A percentile compares a stretch with the other conserved stretches of the same genome.
Conservation (phyloP, 2,329 filamentous ascomycete species). For the Exophiala alcalophila region DNA sequence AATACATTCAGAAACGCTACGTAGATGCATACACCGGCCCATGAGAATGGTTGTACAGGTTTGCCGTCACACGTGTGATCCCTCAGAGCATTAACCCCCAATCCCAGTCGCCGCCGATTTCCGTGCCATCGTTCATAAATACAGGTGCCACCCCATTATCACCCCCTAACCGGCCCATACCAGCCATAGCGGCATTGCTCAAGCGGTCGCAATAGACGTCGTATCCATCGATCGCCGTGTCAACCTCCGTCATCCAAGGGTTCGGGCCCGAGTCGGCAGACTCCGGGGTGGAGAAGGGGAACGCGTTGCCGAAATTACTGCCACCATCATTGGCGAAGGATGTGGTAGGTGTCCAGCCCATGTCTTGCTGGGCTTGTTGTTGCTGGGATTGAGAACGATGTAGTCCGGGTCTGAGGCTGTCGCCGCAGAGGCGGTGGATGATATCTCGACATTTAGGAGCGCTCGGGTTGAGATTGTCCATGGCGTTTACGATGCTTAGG, state of each 20-base stretch:
- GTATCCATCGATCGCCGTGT: conserved; percentile 26
- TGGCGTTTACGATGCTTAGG: conserved; percentile 22
- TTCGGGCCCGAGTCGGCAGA: conserved; percentile 13
- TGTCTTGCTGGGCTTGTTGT: conserved; percentile 5
- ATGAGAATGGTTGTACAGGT: too few species aligned
- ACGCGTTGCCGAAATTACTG: conserved; percentile 5
- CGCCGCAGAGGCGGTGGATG: conserved; percentile 23
- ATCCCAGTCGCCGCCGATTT: conserved; percentile 22
- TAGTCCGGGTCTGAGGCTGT: conserved; percentile 13
- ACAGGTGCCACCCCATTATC: not conserved
- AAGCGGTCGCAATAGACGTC: conserved; percentile 23
- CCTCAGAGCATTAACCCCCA: conserved; percentile 20
- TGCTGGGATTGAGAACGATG: conserved; percentile 6
- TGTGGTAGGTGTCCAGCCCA: not conserved
- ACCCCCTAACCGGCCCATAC: conserved; percentile 8
- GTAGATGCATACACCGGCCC: too few species aligned
- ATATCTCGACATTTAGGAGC: conserved; percentile 25
- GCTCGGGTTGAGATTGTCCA: conserved; percentile 24
- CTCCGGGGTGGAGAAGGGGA: conserved; percentile 12
- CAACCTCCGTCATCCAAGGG: conserved; percentile 24
- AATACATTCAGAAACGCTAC: too few species aligned
- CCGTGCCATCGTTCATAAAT: conserved; percentile 14
- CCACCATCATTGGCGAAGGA: conserved; percentile 2
- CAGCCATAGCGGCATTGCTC: conserved; percentile 21
- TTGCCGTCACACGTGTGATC: too few species aligned